Percentiles rank a stretch among this genome's conserved stretches.
Conservation (phyloP, 225 moss, liverwort and hornwort genomes). For the Lunularia cruciata region DNA sequence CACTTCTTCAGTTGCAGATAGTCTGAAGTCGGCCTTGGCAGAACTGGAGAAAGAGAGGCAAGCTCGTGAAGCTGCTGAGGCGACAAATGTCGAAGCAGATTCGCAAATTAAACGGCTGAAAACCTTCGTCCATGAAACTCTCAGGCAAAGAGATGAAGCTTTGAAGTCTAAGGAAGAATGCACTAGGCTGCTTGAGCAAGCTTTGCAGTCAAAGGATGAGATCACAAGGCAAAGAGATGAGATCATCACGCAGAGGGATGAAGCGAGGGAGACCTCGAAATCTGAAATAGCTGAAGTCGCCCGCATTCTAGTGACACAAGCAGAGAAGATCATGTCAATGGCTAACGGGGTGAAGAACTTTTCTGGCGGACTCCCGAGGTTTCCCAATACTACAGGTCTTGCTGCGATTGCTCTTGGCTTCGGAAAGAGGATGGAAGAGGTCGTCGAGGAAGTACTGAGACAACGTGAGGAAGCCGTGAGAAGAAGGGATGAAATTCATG, state of each 20-base stretch:
- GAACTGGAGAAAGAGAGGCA: slow-evolving; percentile 75
- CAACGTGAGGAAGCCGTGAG: slow-evolving; percentile 73
- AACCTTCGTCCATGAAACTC: slow-evolving; percentile 70
- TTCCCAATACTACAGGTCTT: slow-evolving; percentile 74
- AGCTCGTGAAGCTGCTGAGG: slow-evolving; percentile 61
- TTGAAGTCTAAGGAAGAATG: slow-evolving; percentile 58
- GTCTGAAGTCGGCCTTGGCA: slow-evolving; percentile 50
- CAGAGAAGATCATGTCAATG: slow-evolving; percentile 72
- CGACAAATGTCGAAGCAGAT: slow-evolving; percentile 70
- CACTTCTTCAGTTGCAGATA: slow-evolving; percentile 23
- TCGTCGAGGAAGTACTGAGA: slow-evolving; percentile 77
- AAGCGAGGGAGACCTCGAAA: slow-evolving; percentile 63
- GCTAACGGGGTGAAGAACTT: slow-evolving; percentile 73
- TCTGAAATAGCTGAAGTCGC: slow-evolving; percentile 80
- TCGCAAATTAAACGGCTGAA: slow-evolving; percentile 66
- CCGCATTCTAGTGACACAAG: slow-evolving; percentile 69
- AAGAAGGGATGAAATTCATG: slow-evolving; percentile 59
- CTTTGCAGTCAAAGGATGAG: slow-evolving; percentile 59
- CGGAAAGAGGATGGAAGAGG: slow-evolving; percentile 89
- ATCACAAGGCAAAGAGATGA: slow-evolving; percentile 58
- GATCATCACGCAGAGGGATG: slow-evolving; percentile 57
- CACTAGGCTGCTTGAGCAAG: slow-evolving; percentile 45
- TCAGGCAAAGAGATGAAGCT: slow-evolving; percentile 88
- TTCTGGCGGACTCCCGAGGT: slow-evolving; percentile 69
- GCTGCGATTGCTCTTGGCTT: slow-evolving; percentile 93